These are phyloP conservation scores for Vigna nakashimae DNA, from an alignment of 306 rosid species.

Conservation along the genomic window DNA sequence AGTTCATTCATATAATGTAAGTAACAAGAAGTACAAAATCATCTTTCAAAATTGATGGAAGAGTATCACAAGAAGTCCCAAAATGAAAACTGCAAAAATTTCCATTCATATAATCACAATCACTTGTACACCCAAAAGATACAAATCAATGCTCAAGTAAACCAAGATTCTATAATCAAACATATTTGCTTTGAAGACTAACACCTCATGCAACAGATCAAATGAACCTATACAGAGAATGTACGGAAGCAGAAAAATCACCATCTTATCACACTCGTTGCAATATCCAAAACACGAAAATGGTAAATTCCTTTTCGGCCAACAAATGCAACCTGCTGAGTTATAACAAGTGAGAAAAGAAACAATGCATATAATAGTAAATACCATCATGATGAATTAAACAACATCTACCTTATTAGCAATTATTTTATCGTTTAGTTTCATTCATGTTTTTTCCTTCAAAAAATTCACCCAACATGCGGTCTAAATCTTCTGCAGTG, in stretches of 20 bases:
- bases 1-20: neutral
- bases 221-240: conserved; percentile 42
- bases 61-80: conserved; percentile 13
- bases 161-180: neutral
- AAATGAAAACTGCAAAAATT: conserved; percentile 22
- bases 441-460: conserved; percentile 88
- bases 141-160: conserved; percentile 21
- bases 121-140: conserved; percentile 16
- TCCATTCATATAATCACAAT: conserved; percentile 30
- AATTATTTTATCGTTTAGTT: conserved; percentile 57
- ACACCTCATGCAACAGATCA: conserved; percentile 13
- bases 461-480: conserved; percentile 94
- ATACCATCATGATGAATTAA: neutral
- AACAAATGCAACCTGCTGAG: conserved; percentile 35
- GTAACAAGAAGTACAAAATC: neutral
- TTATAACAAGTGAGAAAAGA: conserved; percentile 3
- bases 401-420: conserved; percentile 23
- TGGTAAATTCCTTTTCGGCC: conserved; percentile 9
- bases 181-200: conserved; percentile 26
- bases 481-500: conserved; percentile 85
- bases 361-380: neutral
- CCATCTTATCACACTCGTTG: conserved; percentile 29
- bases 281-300: conserved; percentile 24
- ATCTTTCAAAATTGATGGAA: neutral
- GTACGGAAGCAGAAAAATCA: conserved; percentile 32